phyloP scores from a whole-genome alignment of 2,329 filamentous ascomycete species.

The Pyrenophora teres region DNA sequence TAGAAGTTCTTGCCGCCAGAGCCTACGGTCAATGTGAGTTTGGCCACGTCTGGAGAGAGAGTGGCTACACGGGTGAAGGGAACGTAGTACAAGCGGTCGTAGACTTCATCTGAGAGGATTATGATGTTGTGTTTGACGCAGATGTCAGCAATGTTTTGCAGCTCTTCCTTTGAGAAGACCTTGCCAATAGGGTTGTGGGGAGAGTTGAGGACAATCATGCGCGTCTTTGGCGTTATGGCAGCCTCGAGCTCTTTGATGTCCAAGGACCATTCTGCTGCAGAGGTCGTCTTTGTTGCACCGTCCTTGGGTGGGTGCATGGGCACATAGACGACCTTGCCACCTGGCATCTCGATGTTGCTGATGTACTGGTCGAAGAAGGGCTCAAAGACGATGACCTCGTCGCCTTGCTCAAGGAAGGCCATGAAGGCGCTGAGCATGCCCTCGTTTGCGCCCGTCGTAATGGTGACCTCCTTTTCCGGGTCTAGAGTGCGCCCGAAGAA shows the following conservation, averaged over 20 bases:
- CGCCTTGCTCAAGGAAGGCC: conserved; percentile 91
- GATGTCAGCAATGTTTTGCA: conserved; percentile 81
- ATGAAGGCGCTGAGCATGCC: conserved; percentile 97
- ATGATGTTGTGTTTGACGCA: conserved; percentile 93
- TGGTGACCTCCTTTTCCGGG: conserved; percentile 89
- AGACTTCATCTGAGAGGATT: conserved; percentile 75
- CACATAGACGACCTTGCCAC: conserved; percentile 92
- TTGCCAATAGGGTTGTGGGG: conserved; percentile 97
- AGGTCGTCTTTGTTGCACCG: conserved; percentile 78
- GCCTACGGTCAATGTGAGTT: conserved; percentile 88
- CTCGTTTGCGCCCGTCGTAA: conserved; percentile 91
- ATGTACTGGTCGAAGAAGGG: conserved; percentile 99
- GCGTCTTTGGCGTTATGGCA: conserved; percentile 82
- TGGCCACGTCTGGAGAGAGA: conserved; percentile 85
- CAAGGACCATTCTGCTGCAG: conserved; percentile 85
- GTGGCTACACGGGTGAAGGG: conserved; percentile 93
- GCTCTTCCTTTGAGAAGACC: conserved; percentile 83
- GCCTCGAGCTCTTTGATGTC: conserved; percentile 81
- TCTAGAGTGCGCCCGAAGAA: conserved; percentile 82
- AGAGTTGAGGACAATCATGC: conserved; percentile 93
- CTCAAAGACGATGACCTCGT: conserved; percentile 98
- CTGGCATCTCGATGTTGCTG: conserved; percentile 97
- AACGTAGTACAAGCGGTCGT: conserved; percentile 92
- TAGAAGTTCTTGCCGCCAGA: conserved; percentile 99
- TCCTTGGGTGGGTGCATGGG: conserved; percentile 87